Base-by-base conservation (phyloP, 148 eudicot genomes). In the Dysphania ambrosioides region DNA sequence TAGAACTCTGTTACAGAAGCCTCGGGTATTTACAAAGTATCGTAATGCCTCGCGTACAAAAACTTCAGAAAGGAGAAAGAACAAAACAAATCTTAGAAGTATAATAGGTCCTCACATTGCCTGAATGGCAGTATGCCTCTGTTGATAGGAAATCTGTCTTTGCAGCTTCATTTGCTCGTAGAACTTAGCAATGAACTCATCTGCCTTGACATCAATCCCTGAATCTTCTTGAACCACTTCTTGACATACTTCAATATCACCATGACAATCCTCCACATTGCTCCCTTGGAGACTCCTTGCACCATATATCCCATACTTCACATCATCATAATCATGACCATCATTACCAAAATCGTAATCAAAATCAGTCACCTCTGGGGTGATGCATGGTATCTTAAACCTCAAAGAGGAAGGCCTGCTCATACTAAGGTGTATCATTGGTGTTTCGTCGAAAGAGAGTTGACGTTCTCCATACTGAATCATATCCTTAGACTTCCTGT, bases 391-490 rank as follows among this genome's bases (percentile, higher is more conserved):
- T 38, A 93, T 85, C 75, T 65, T 85, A 77, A 95, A 90, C 47
- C 93, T 56, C 81, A 88, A 59, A 0, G 89, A 93, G 6, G 79
- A 55, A 0, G 88, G 92, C 0, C 95, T 85, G 68, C 78, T 82
- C 93, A 92, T 86, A 76, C 79, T 78, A 51, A 90, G 67, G 70
- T 85, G 91, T 11, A 90, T 51, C 4, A 88, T 73, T 0, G 98
- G 98, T 0, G 98, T 95, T 1, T 88, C 90, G 0, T 90, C 93
- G 42, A 92, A 92, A 2, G 98, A 92, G 18, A 95, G 77, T 85
- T 95, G 84, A 1, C 86, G 89, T 18, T 94, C 95, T 0, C 92
- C 88, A 32, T 72, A 72, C 30, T 30, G 67, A 13, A 82, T 70
- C 44, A 85, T 78, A 30, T 72, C 74, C 12, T 58, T 60, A 24